These are phyloP conservation scores for Geranomyces variabilis DNA, from an alignment of 192 early-diverging fungal species.

Conservation along the genomic window DNA sequence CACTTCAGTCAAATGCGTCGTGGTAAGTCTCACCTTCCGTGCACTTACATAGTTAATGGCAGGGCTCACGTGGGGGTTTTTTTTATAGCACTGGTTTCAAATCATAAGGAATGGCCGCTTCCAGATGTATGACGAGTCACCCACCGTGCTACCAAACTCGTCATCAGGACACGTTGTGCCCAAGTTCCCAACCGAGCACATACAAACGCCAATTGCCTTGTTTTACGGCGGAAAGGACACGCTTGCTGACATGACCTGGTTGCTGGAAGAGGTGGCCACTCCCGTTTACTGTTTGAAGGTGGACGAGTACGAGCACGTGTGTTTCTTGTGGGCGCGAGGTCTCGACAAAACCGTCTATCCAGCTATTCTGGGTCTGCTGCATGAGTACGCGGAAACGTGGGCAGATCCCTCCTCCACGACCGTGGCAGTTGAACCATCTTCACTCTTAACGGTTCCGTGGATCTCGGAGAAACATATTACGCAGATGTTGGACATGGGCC, in stretches of 20 bases:
- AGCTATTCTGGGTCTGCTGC: constrained; percentile 50
- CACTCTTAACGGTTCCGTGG: constrained; percentile 41
- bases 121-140: constrained; percentile 92
- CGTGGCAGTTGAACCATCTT: constrained; percentile 1
- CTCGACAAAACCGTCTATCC: constrained; percentile 53
- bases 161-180: constrained; percentile 66
- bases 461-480: constrained; percentile 38
- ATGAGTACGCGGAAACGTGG: constrained; percentile 47
- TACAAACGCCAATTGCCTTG: constrained; percentile 83
- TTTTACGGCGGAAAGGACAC: constrained; percentile 91
- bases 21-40: too few relatives aligned
- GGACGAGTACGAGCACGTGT: constrained; percentile 60
- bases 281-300: constrained; percentile 47
- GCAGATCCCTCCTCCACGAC: constrained; percentile 29
- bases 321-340: constrained; percentile 57
- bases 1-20: constrained; percentile 87
- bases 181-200: constrained; percentile 75
- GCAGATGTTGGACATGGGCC: constrained; percentile 36
- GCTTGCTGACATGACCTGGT: constrained; percentile 71
- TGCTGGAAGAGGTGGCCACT: constrained; percentile 36
- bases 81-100: constrained; percentile 86
- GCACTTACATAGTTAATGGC: too few relatives aligned
- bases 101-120: constrained; percentile 84
- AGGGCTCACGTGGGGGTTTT: too few relatives aligned
- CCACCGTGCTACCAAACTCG: constrained; percentile 57